Evolutionary conservation across 371 early-diverging fungal species (phyloP).

Genomic region (Funneliformis caledonium): DNA sequence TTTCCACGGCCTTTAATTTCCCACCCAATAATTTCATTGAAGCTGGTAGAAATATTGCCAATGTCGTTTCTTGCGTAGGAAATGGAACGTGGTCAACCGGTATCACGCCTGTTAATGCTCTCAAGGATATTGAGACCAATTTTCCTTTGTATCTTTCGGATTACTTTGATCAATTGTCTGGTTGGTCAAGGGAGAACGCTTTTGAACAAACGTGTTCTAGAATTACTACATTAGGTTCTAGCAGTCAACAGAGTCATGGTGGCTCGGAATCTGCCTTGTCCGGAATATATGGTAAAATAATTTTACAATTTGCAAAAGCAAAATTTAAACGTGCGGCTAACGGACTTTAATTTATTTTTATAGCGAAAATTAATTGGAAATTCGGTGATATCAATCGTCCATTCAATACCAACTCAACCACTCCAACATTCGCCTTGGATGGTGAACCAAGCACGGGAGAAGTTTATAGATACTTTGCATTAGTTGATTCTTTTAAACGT

Average conservation of each 20-base stretch:
- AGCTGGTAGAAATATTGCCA: not conserved
- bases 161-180: slow-evolving; percentile 23
- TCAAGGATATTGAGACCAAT: not conserved
- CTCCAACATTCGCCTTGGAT: not conserved
- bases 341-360: not conserved
- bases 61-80: not conserved
- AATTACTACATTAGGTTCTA: not conserved
- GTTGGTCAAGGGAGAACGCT: slow-evolving; percentile 12
- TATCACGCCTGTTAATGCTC: not conserved
- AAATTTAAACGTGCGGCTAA: not conserved
- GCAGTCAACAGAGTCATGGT: not conserved
- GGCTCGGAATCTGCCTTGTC: slow-evolving; percentile 9
- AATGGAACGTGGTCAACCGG: slow-evolving; percentile 18
- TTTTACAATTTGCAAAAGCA: too few relatives aligned
- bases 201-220: not conserved
- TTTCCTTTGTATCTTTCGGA: slow-evolving; percentile 7
- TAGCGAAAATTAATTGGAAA: not conserved
- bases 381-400: not conserved
- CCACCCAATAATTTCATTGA: not conserved
- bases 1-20: not conserved
- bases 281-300: not conserved
- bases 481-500: not conserved
- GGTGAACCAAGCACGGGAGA: not conserved
- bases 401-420: not conserved
- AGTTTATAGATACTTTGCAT: slow-evolving; percentile 30